Evolutionary conservation across 1,139 yeast species (phyloP), one percentile per base, ranked within the genome.

Genomic region (Suhomyces choctaworum): DNA sequence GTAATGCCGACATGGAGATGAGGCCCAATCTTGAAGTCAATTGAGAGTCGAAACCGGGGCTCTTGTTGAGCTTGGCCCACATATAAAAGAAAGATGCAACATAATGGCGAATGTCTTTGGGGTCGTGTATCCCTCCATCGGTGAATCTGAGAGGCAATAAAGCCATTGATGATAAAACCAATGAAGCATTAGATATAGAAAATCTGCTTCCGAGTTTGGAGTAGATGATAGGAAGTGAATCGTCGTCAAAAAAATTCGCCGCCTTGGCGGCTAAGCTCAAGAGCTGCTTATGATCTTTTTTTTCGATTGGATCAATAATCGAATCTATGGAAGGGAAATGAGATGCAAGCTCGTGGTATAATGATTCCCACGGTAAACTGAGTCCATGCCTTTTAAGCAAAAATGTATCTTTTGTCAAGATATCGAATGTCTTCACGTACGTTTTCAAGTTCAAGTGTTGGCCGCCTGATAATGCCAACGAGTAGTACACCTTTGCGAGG

Each of bases 391-490:
- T 38, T 29, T 64, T 64, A 20, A 55, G 37, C 32, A 82, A 54
- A 11, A 10, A 11, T 13, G 71, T 54, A 44, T 78, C 78, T 39
- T 75, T 75, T 4, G 78, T 72, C 34, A 92, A 66, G 9, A 70
- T 53, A 38, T 76, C 76, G 44, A 88, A 82, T 45, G 84, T 73
- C 34, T 74, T 76, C n/a, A 79, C 76, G 55, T 83, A 86, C 36
- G 81, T 68, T 31, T 72, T 75, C 35, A 83, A 59, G 39, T 80
- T 77, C 21, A 82, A 58, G 27, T 73, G 74, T 50, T 89, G 96
- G 6, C 95, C 92, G 28, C 92, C 78, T 2, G 85, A 76, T 22
- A 89, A 63, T 26, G 89, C 73, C 22, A 92, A 67, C 10, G 87
- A 77, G 53, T 80, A 90, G 52, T 80, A 90, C 1, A 88, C 85